These are phyloP conservation scores for Amaranthus hypochondriacus DNA, from an alignment of 148 eudicot genomes.

Conservation along the genomic window DNA sequence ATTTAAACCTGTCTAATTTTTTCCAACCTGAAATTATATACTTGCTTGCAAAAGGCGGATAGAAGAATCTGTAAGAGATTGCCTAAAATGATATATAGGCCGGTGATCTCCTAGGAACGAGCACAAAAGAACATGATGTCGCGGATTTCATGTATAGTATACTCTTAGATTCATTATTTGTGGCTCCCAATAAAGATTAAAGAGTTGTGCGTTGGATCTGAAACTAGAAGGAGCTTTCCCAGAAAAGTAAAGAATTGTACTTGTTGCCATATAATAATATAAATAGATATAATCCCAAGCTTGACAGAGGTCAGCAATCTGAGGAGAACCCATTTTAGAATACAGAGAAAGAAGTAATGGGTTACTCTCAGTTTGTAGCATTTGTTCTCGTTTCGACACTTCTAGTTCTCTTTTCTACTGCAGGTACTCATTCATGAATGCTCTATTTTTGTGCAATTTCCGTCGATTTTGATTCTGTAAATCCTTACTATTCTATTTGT, in stretches of 20 bases:
- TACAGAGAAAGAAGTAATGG: slow-evolving; percentile 11
- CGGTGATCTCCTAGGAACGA: too few relatives aligned
- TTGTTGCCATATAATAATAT: neutral
- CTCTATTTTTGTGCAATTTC: neutral
- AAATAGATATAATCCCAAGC: neutral
- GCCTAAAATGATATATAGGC: too few relatives aligned
- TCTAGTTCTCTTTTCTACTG: slow-evolving; percentile 16
- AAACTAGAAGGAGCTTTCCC: slow-evolving; percentile 2
- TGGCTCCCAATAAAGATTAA: slow-evolving; percentile 12
- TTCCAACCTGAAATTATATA: too few relatives aligned
- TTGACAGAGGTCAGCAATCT: neutral
- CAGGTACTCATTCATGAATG: slow-evolving; percentile 9
- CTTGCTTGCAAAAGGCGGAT: too few relatives aligned
- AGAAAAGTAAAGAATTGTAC: neutral
- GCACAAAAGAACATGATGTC: too few relatives aligned
- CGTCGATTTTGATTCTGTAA: too few relatives aligned
- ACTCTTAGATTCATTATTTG: neutral
- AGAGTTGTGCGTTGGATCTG: slow-evolving; percentile 17
- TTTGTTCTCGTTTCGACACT: slow-evolving; percentile 25
- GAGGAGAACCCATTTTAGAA: slow-evolving; percentile 9
- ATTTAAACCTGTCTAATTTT: too few relatives aligned
- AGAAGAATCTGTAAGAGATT: too few relatives aligned
- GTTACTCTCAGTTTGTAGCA: slow-evolving; percentile 12
- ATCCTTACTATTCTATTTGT: neutral
- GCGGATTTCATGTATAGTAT: too few relatives aligned